Conservation (phyloP, 352 stramenopile genomes). For the Globisporangium barbulae region DNA sequence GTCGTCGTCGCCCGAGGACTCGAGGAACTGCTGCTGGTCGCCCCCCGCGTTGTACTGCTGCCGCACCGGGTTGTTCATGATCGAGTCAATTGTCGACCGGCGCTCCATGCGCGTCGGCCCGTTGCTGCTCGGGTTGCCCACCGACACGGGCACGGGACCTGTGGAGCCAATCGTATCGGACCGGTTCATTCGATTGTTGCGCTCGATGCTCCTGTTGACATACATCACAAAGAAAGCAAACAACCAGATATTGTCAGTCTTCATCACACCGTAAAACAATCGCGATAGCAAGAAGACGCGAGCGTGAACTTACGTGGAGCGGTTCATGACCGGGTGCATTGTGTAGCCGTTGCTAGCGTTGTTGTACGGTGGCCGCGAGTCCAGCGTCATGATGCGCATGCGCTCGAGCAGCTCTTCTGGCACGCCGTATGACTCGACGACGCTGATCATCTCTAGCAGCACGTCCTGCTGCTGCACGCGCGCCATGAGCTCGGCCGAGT, state of each 20-base stretch:
- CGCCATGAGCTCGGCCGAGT: constrained; percentile 72
- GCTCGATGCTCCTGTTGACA: constrained; percentile 14
- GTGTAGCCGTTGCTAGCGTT: constrained; percentile 16
- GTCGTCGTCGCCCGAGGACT: constrained; percentile 15
- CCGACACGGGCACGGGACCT: constrained; percentile 57
- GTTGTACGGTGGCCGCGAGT: constrained; percentile 31
- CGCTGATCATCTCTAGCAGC: constrained; percentile 40
- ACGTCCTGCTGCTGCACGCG: constrained; percentile 58
- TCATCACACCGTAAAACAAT: background rate
- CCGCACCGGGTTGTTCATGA: constrained; percentile 44
- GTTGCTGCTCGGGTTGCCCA: constrained; percentile 23
- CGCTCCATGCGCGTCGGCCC: constrained; percentile 27
- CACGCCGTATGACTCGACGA: constrained; percentile 56
- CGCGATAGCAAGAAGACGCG: background rate
- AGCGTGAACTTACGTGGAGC: constrained; percentile 7
- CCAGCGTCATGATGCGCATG: constrained; percentile 48
- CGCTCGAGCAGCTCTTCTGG: constrained; percentile 43
- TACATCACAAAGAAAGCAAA: background rate
- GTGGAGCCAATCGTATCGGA: constrained; percentile 65
- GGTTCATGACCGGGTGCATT: constrained; percentile 12
- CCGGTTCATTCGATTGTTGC: constrained; percentile 33
- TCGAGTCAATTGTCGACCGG: constrained; percentile 40
- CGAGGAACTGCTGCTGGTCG: constrained; percentile 9
- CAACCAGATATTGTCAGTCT: background rate
- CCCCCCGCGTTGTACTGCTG: constrained; percentile 14